Conservation (phyloP, 2,329 filamentous ascomycete genomes). For the Nannizzia gypsea region DNA sequence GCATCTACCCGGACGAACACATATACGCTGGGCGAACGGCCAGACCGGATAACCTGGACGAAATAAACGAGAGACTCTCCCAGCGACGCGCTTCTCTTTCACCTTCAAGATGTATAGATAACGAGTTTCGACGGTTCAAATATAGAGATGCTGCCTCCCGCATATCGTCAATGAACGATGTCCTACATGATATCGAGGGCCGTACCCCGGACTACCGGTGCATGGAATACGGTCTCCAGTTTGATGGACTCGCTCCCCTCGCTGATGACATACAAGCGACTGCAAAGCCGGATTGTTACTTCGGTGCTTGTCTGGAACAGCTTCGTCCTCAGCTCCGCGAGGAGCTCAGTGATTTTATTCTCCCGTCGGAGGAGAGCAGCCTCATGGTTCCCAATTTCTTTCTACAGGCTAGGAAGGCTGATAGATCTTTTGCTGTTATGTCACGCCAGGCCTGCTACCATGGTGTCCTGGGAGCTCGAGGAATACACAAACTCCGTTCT, state of each 20-base stretch:
- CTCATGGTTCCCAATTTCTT: slow-evolving; percentile 34
- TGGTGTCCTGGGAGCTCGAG: slow-evolving; percentile 29
- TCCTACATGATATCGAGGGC: slow-evolving; percentile 21
- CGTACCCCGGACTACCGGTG: slow-evolving; percentile 14
- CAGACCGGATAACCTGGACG: slow-evolving; percentile 23
- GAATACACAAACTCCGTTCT: slow-evolving; percentile 29
- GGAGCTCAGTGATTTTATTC: slow-evolving; percentile 18
- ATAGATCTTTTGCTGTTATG: slow-evolving; percentile 22
- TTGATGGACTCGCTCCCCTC: slow-evolving; percentile 28
- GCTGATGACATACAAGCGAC: slow-evolving; percentile 20
- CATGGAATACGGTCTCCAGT: slow-evolving; percentile 19
- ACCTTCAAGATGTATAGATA: slow-evolving; percentile 23
- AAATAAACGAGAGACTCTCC: slow-evolving; percentile 20
- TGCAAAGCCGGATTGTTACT: slow-evolving; percentile 23
- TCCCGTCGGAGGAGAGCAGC: slow-evolving; percentile 21
- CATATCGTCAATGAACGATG: slow-evolving; percentile 24
- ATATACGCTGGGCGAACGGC: slow-evolving; percentile 19
- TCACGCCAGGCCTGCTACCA: slow-evolving; percentile 29
- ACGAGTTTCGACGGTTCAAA: slow-evolving; percentile 21
- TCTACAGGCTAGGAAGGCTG: slow-evolving; percentile 29
- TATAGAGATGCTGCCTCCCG: slow-evolving; percentile 20
- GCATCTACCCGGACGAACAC: slow-evolving; percentile 21
- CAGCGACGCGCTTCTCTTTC: slow-evolving; percentile 26
- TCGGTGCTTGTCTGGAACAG: slow-evolving; percentile 21
- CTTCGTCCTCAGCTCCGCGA: slow-evolving; percentile 19